phyloP scores from a whole-genome alignment of 768 basidiomycete genomes.

The Phanerochaete sordida region DNA sequence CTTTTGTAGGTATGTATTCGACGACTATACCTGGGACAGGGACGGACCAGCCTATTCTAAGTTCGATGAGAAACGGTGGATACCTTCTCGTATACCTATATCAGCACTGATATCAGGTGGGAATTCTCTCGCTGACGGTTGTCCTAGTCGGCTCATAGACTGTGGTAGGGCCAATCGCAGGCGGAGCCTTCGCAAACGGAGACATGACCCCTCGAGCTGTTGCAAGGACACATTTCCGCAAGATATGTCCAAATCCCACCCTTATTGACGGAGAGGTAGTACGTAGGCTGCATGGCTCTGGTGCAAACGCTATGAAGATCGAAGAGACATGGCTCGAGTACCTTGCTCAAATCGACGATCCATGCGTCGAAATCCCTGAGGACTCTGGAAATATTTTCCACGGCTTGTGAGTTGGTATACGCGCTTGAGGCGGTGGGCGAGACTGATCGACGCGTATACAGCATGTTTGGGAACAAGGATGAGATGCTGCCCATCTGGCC shows the following conservation, averaged over 20 bases:
- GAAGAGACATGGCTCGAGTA: constrained; percentile 45
- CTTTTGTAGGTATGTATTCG: constrained; percentile 40
- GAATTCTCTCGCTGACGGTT: not conserved
- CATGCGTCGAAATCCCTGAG: constrained; percentile 44
- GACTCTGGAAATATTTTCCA: constrained; percentile 8
- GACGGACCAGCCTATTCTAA: constrained; percentile 33
- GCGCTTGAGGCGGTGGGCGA: not conserved
- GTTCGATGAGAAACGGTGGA: constrained; percentile 41
- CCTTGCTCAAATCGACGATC: constrained; percentile 37
- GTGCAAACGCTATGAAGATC: constrained; percentile 31
- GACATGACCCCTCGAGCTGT: constrained; percentile 34
- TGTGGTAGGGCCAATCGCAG: constrained; percentile 36
- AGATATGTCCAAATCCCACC: constrained; percentile 37
- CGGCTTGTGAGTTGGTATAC: not conserved
- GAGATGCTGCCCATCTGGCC: constrained; percentile 47
- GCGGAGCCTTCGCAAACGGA: constrained; percentile 33
- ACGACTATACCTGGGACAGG: constrained; percentile 52
- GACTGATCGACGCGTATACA: constrained; percentile 20
- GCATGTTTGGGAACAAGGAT: constrained; percentile 43
- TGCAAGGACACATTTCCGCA: constrained; percentile 31
- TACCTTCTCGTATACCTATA: constrained; percentile 50
- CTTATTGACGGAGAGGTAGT: constrained; percentile 23
- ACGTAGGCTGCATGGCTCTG: constrained; percentile 24
- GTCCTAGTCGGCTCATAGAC: not conserved
- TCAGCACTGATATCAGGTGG: constrained; percentile 50